These are phyloP conservation scores for Starmerella powellii DNA, from an alignment of 805 yeast species.

Conservation along the genomic window DNA sequence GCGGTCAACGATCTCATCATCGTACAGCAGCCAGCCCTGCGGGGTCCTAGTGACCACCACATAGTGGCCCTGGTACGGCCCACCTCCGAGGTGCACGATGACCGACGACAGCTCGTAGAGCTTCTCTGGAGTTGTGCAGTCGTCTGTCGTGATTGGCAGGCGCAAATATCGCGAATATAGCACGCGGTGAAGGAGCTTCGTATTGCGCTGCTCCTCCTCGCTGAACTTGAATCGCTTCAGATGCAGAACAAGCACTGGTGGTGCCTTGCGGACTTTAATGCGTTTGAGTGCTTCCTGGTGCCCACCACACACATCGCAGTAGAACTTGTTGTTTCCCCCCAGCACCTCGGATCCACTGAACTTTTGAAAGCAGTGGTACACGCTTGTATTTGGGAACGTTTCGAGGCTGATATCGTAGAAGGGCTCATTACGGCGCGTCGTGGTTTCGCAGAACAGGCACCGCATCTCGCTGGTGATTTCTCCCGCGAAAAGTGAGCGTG, in stretches of 20 bases:
- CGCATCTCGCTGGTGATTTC: slow-evolving; percentile 72
- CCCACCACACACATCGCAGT: slow-evolving; percentile 81
- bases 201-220: slow-evolving; percentile 67
- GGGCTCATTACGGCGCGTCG: slow-evolving; percentile 69
- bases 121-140: slow-evolving; percentile 39
- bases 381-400: slow-evolving; percentile 58
- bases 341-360: slow-evolving; percentile 79
- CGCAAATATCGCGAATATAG: slow-evolving; percentile 64
- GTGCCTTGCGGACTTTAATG: slow-evolving; percentile 65
- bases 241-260: slow-evolving; percentile 70
- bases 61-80: slow-evolving; percentile 96
- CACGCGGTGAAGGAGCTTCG: slow-evolving; percentile 76
- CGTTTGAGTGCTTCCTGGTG: slow-evolving; percentile 90
- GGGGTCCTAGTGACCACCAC: slow-evolving; percentile 71
- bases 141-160: slow-evolving; percentile 51
- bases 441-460: slow-evolving; percentile 78
- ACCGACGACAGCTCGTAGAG: slow-evolving; percentile 73
- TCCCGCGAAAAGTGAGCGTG: slow-evolving; percentile 74
- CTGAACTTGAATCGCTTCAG: slow-evolving; percentile 85
- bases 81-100: slow-evolving; percentile 92
- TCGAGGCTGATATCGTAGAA: slow-evolving; percentile 82
- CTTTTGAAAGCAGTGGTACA: slow-evolving; percentile 66
- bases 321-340: slow-evolving; percentile 77
- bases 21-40: slow-evolving; percentile 83
- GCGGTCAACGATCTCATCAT: slow-evolving; percentile 87